These are phyloP conservation scores for Obba rivulosa DNA, from an alignment of 768 basidiomycete species.

Conservation along the genomic window DNA sequence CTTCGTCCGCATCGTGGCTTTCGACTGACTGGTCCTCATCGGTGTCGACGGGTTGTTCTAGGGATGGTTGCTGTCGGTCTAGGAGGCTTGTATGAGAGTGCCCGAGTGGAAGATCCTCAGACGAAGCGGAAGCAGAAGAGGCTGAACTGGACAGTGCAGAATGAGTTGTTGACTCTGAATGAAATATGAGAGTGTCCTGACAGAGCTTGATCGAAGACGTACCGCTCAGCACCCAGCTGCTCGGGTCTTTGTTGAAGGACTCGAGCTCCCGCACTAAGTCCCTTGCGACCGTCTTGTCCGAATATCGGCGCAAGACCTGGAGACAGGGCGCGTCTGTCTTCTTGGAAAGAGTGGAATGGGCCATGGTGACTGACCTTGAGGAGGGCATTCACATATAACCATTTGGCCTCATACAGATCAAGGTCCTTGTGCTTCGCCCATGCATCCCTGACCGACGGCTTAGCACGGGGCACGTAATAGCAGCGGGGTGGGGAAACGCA, in stretches of 20 bases:
- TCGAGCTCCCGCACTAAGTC: conserved; percentile 75
- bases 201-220: conserved; percentile 17
- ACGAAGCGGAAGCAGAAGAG: conserved; percentile 60
- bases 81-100: conserved; percentile 6
- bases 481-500: conserved; percentile 26
- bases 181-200: conserved; percentile 1
- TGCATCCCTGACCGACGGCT: conserved; percentile 61
- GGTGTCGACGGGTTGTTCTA: conserved; percentile 5
- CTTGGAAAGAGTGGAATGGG: neutral
- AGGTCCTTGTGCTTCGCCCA: conserved; percentile 93
- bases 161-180: conserved; percentile 34
- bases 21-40: conserved; percentile 14
- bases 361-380: conserved; percentile 55
- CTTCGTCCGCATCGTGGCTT: conserved; percentile 39
- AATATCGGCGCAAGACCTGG: too few species aligned
- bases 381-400: conserved; percentile 83
- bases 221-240: conserved; percentile 66
- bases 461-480: conserved; percentile 16
- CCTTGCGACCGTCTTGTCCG: conserved; percentile 68
- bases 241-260: conserved; percentile 65
- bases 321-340: too few species aligned
- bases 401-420: conserved; percentile 75
- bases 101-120: conserved; percentile 32
- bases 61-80: conserved; percentile 12
- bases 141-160: conserved; percentile 46